Base-by-base conservation (phyloP, 306 rosid species). In the Cucurbita argyrosperma region DNA sequence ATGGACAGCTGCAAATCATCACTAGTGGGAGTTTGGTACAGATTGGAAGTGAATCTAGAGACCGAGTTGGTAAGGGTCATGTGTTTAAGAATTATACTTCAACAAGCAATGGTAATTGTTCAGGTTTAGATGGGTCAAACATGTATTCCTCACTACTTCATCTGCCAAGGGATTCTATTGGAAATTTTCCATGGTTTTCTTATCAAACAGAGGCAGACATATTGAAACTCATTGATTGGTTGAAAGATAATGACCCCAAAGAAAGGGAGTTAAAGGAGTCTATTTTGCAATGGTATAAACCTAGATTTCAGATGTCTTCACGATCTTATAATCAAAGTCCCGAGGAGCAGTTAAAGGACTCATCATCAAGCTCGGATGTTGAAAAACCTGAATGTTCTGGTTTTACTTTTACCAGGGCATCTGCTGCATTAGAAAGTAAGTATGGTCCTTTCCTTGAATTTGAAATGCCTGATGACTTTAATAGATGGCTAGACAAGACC, bases 241-340 rank as follows among this genome's bases (percentile, higher is more conserved):
- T 95, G 74, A 86, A 80, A 60, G 86, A 84, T 79, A 77, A 38
- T 37, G 91, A 88, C 67, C 84, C 88, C 13, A 95, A 87, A 74
- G 97, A 88, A 79, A 91, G 80, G 80, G 97, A 87, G 74, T 81
- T 91, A 81, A 95, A 80, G 85, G 99, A 89, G 65, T 87, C 96
- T 43, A 81, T 95, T 75, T 76, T 82, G 76, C 82, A 80, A 71
- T 87, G 96, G 93, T 83, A 86, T 56, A 95, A 86, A 78, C 81
- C 79, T 39, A 89, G 84, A 81, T 77, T 82, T 81, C 90, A 80
- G 18, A 87, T 80, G 73, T 70, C 83, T 46, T 75, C 58, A 79
- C 78, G 75, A 79, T 76, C 76, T 8, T 78, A 66, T 78, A 82
- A 59, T 72, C 85, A 72, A 79, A 78, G 40, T 80, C 87, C 60